Conservation (phyloP, 495 filamentous ascomycete species). For the Daldinia decipiens region DNA sequence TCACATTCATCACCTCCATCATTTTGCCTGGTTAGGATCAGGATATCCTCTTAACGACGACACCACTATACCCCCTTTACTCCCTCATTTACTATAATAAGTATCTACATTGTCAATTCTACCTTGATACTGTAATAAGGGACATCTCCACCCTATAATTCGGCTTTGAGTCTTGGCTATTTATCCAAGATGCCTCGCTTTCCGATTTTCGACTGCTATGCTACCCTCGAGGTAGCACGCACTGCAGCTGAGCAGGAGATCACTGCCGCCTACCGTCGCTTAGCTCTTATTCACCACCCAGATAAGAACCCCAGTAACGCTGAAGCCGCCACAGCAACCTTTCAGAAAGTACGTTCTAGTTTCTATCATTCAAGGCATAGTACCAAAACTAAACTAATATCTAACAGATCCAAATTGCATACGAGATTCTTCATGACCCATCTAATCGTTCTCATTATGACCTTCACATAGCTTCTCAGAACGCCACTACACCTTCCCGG, state of each 20-base stretch:
- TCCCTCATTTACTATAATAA: neutral
- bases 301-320: constrained; percentile 90
- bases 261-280: constrained; percentile 92
- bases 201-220: constrained; percentile 78
- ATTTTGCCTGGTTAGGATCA: neutral
- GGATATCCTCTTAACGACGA: neutral
- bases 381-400: neutral
- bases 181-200: constrained; percentile 29
- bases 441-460: constrained; percentile 34
- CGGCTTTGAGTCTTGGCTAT: neutral
- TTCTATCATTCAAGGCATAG: neutral
- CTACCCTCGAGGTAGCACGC: constrained; percentile 89
- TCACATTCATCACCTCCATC: neutral
- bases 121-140: neutral
- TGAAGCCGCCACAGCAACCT: constrained; percentile 42
- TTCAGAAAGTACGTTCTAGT: constrained; percentile 46
- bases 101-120: neutral
- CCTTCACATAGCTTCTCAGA: neutral
- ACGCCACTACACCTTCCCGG: neutral
- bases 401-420: constrained; percentile 36
- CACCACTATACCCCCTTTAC: neutral
- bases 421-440: constrained; percentile 35
- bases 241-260: constrained; percentile 83
- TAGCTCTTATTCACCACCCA: constrained; percentile 90
- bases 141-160: neutral